Evolutionary conservation across 2,329 filamentous ascomycete species (phyloP).

Genomic region (Alternaria brassicicola): DNA sequence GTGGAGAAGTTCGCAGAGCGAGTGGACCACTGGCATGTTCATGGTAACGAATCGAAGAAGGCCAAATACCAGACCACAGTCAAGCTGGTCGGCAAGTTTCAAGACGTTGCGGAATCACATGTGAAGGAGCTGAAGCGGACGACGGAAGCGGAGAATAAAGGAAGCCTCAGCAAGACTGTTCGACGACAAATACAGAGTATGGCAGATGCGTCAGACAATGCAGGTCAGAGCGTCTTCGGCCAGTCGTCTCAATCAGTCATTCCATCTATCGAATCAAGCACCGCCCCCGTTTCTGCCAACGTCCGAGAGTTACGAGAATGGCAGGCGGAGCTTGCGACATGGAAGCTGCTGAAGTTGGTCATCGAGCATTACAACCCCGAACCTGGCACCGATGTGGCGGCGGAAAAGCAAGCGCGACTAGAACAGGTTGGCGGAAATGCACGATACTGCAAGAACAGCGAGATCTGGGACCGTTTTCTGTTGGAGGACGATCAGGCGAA

Average conservation of each 20-base stretch:
- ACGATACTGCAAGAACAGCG: constrained; percentile 64
- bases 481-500: constrained; percentile 72
- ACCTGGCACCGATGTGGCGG: constrained; percentile 39
- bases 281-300: constrained; percentile 39
- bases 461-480: constrained; percentile 77
- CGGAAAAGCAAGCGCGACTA: constrained; percentile 43
- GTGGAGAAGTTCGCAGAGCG: constrained; percentile 85
- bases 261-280: constrained; percentile 22
- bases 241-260: constrained; percentile 26
- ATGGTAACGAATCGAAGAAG: constrained; percentile 32
- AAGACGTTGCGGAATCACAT: constrained; percentile 59
- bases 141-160: constrained; percentile 48
- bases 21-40: constrained; percentile 71
- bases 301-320: constrained; percentile 65
- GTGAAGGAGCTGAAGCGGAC: constrained; percentile 54
- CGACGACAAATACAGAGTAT: constrained; percentile 43
- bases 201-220: constrained; percentile 25
- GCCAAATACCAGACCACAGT: constrained; percentile 62
- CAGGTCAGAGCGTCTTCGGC: constrained; percentile 20
- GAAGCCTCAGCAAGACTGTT: constrained; percentile 38
- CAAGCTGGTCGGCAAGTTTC: constrained; percentile 50
- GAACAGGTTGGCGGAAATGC: constrained; percentile 40
- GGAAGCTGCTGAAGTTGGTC: constrained; percentile 81
- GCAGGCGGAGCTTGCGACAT: constrained; percentile 86
- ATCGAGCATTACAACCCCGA: constrained; percentile 69